A percentile compares a stretch with the other conserved stretches of the same genome.
Conservation (phyloP, 1,284 basidiomycete genomes). For the Ganoderma leucocontextum region DNA sequence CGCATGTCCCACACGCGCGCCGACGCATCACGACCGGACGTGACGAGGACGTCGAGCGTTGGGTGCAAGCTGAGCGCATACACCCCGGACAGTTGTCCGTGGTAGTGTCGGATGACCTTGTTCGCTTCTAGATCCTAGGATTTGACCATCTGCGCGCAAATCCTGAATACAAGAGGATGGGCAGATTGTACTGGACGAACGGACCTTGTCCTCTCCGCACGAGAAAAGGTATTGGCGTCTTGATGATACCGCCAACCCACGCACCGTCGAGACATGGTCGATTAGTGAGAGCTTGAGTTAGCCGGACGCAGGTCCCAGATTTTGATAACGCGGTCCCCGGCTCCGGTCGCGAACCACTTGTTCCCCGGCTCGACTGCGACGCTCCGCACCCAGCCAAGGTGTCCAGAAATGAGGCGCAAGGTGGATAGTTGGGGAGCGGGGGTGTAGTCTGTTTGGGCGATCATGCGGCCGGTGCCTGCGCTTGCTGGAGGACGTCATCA, state of each 20-base stretch:
- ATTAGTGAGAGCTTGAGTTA: conserved; percentile 96
- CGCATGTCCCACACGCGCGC: conserved; percentile 99
- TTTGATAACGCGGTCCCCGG: conserved; percentile 98
- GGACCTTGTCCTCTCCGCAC: conserved; percentile 95
- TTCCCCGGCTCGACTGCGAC: conserved; percentile 98
- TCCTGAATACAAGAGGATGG: not conserved
- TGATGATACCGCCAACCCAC: conserved; percentile 91
- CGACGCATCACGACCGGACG: conserved; percentile 93
- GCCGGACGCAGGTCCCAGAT: conserved; percentile 99
- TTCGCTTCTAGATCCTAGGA: conserved; percentile 99
- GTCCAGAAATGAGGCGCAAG: conserved; percentile 95
- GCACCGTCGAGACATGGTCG: conserved; percentile 96
- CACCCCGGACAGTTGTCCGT: conserved; percentile 96
- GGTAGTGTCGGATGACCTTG: conserved; percentile 98
- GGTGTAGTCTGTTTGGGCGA: conserved; percentile 75
- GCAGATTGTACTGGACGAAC: not conserved
- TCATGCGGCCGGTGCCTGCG: conserved; percentile 64
- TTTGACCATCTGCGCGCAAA: conserved; percentile 88
- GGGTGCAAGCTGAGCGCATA: conserved; percentile 93
- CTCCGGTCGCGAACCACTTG: conserved; percentile 98
- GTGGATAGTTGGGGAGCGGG: conserved; percentile 70
- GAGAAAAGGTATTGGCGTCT: conserved; percentile 98
- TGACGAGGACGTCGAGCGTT: conserved; percentile 95
- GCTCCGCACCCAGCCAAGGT: conserved; percentile 98
- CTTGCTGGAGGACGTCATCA: conserved; percentile 44